Conservation (phyloP, 148 eudicot species). For the Vaccinium macrocarpon region DNA sequence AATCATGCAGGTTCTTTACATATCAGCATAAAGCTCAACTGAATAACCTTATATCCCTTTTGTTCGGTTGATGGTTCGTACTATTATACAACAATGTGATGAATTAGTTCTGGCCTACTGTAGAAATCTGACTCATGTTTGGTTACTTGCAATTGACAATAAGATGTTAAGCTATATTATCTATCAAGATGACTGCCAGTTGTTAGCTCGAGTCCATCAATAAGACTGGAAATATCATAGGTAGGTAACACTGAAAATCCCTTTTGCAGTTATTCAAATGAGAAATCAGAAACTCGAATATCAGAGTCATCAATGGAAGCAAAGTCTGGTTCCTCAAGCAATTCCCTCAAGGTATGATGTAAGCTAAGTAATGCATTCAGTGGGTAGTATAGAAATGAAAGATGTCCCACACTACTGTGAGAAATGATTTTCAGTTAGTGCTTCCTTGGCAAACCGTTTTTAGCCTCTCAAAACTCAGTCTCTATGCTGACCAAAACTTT, state of each 20-base stretch:
- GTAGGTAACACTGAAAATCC: background rate
- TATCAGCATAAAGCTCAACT: background rate
- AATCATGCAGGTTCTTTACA: background rate
- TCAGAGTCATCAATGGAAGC: conserved; percentile 31
- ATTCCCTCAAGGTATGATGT: conserved; percentile 23
- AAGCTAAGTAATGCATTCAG: background rate
- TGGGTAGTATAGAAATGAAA: background rate
- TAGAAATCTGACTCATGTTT: background rate
- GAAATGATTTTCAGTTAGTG: background rate
- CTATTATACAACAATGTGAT: too few relatives aligned
- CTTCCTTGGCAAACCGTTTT: background rate
- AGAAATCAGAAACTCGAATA: conserved; percentile 47
- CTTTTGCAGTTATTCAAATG: conserved; percentile 46
- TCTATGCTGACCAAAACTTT: background rate
- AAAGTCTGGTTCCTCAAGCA: conserved; percentile 15
- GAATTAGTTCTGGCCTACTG: background rate
- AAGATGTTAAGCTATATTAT: background rate
- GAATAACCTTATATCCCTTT: background rate
- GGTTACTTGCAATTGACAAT: background rate
- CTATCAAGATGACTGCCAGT: too few relatives aligned
- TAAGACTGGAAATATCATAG: background rate
- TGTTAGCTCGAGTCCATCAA: background rate
- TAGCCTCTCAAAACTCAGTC: background rate
- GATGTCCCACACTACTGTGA: background rate
- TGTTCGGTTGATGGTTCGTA: background rate